Base-by-base conservation (phyloP, 2,329 filamentous ascomycete genomes). In the Claviceps cyperi region DNA sequence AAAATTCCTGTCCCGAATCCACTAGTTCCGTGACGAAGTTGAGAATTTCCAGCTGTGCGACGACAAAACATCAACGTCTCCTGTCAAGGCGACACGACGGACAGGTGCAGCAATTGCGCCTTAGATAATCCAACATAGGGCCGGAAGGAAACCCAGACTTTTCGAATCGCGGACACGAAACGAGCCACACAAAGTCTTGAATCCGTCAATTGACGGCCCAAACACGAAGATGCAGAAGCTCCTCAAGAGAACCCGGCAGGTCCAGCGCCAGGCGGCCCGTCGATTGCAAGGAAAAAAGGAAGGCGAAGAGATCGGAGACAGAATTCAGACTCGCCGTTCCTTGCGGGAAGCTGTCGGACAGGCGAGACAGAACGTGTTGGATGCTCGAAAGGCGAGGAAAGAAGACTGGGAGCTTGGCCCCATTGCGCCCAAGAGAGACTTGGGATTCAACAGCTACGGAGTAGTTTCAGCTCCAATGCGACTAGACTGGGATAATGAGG, bases 341-440 rank as follows among this genome's bases (percentile, higher is more conserved):
- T 54, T 66, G 47, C 58, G 59, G 38, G 49, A 54, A 5, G 62
- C 64, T 49, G 57, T 62, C 32, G 50, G 55, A 4, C 65, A 71
- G 54, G 58, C 68, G 49, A 56, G 60, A 35, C 48, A 62, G 44
- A 64, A 67, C 54, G 53, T 71, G 14, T 61, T 63, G 47, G 62
- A 68, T 40, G 70, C 73, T 44, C 66, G 69, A 36, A 62, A 70
- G 55, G 72, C 75, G 47, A 77, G 84, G 49, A 76, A 75, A 53
- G 84, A 94, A 63, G 83, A 91, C 64, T 94, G 85, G 80, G 71
- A 83, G 55, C 67, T 88, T 56, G 91, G 90, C 0, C 77, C 85
- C 8, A 63, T 95, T 55, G 83, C 88, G 3, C 89, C 90, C 2
- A 83, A 83, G 62, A 76, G 82, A 58, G 84, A 92, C 66, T 69